Percentiles rank a stretch among this genome's conserved stretches.
These are phyloP conservation scores for Umbilicus rupestris DNA, from an alignment of 164 flowering plant species.

Conservation along the genomic window DNA sequence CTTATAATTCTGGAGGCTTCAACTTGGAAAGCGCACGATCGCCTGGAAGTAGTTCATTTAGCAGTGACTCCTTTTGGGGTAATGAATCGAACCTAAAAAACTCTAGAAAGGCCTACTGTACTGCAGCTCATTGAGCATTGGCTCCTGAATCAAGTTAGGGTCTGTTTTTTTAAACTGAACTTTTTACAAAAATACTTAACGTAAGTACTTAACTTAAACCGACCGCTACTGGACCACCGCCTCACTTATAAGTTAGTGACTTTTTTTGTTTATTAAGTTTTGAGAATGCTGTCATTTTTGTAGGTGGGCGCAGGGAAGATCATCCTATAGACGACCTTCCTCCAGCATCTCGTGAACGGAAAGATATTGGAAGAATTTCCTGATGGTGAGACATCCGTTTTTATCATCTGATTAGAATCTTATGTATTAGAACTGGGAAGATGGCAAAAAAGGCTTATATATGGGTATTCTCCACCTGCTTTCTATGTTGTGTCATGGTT, in stretches of 20 bases:
- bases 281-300: conserved; percentile 13
- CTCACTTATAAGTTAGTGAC: neutral
- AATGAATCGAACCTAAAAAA: too few relatives aligned
- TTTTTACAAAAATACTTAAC: too few relatives aligned
- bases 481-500: conserved; percentile 20
- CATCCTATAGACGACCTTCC: conserved; percentile 44
- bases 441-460: too few relatives aligned
- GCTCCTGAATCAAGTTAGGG: too few relatives aligned
- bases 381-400: conserved; percentile 14
- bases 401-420: conserved; percentile 3
- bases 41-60: conserved; percentile 40
- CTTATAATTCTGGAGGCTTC: conserved; percentile 26
- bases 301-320: conserved; percentile 59
- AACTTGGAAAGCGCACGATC: conserved; percentile 45
- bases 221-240: too few relatives aligned
- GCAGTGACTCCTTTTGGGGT: conserved; percentile 62
- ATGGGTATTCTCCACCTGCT: conserved; percentile 16
- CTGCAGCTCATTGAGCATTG: too few relatives aligned
- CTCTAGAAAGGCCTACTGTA: too few relatives aligned
- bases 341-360: conserved; percentile 58
- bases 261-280: neutral
- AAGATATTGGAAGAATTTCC: conserved; percentile 57
- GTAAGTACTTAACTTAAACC: too few relatives aligned
- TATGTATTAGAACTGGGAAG: conserved; percentile 21
- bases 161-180: too few relatives aligned